phyloP scores from a whole-genome alignment of 257 asterid species.

The Avicennia marina region DNA sequence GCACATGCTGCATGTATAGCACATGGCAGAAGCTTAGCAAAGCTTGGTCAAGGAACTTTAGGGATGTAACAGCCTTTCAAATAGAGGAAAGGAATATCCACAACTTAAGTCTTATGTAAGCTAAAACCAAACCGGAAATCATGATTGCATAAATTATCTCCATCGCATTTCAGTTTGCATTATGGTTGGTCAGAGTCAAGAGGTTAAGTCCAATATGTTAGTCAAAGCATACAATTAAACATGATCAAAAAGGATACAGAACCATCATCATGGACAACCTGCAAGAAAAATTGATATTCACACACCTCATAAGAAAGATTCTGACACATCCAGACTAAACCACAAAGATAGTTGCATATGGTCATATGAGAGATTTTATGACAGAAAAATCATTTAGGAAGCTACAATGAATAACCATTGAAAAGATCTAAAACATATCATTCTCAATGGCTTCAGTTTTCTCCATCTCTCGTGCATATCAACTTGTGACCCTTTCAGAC shows the following conservation, averaged over 20 bases:
- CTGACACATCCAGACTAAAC: not conserved
- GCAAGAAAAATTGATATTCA: conserved; percentile 21
- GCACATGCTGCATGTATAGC: conserved; percentile 93
- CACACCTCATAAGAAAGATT: not conserved
- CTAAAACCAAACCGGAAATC: too few relatives aligned
- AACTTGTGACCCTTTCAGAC: not conserved
- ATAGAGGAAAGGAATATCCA: not conserved
- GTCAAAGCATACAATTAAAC: not conserved
- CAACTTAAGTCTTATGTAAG: too few relatives aligned
- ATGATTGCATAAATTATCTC: not conserved
- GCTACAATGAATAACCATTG: too few relatives aligned
- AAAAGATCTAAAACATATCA: too few relatives aligned
- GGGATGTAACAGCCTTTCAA: conserved; percentile 12
- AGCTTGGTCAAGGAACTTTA: conserved; percentile 52
- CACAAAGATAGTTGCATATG: not conserved
- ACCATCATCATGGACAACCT: conserved; percentile 96
- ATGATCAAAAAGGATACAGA: conserved; percentile 70
- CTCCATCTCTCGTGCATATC: not conserved
- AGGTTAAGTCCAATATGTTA: not conserved
- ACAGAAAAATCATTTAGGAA: too few relatives aligned
- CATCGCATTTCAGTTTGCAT: not conserved
- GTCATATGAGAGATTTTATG: not conserved
- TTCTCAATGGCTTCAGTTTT: not conserved
- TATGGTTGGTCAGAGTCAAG: not conserved
- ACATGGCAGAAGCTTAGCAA: conserved; percentile 83